These are phyloP conservation scores for Pseudogymnoascus sp. DNA, from an alignment of 2,329 filamentous ascomycete species.

Conservation along the genomic window DNA sequence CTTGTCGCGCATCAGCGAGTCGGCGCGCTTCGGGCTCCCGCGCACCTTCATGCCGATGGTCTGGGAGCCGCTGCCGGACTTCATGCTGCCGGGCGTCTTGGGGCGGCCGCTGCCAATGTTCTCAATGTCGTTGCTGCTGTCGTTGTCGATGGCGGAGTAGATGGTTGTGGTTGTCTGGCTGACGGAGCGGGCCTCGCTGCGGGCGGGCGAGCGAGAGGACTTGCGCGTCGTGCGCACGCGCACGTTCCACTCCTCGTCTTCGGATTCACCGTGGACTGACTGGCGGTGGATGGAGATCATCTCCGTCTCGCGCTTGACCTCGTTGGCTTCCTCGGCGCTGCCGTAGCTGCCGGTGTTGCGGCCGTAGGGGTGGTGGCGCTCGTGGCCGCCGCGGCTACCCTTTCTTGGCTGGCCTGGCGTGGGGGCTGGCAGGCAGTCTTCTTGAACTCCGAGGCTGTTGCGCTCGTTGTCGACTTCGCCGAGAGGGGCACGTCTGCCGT, in stretches of 20 bases:
- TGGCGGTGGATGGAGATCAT: conserved; percentile 52
- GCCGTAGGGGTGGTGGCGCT: conserved; percentile 63
- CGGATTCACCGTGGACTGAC: conserved; percentile 59
- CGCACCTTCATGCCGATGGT: conserved; percentile 55
- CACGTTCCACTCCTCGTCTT: conserved; percentile 69
- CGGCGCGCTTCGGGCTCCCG: conserved; percentile 45
- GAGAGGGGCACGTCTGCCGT: conserved; percentile 74
- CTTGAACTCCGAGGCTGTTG: conserved; percentile 58
- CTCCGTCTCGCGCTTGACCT: conserved; percentile 49
- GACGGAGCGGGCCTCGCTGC: conserved; percentile 58
- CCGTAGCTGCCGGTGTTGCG: conserved; percentile 38
- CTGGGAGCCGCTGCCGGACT: conserved; percentile 41
- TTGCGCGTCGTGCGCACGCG: conserved; percentile 63
- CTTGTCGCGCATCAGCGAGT: conserved; percentile 36
- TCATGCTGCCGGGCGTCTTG: conserved; percentile 47
- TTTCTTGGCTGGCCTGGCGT: conserved; percentile 95
- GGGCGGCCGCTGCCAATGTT: conserved; percentile 49
- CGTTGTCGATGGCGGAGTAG: conserved; percentile 56
- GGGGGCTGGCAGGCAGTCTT: conserved; percentile 88
- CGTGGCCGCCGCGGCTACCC: conserved; percentile 63
- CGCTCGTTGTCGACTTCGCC: conserved; percentile 85
- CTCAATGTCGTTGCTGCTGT: conserved; percentile 61
- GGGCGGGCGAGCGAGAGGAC: conserved; percentile 50
- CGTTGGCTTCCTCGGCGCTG: conserved; percentile 41
- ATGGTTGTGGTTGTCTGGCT: conserved; percentile 68